Evolutionary conservation across 1,284 basidiomycete genomes (phyloP).

Genomic region (Leccinum solheimii): DNA sequence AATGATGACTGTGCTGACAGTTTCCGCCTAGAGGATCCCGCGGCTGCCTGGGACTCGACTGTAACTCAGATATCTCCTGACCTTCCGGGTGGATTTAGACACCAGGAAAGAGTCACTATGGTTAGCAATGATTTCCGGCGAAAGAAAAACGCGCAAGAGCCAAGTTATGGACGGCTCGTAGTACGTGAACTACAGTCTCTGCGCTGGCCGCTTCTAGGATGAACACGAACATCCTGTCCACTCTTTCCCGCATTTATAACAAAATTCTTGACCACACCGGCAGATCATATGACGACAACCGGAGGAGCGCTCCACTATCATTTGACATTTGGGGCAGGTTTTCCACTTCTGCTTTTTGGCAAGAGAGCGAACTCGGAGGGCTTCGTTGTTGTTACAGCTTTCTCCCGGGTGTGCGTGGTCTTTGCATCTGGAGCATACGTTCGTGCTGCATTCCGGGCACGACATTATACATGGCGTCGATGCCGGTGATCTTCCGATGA

Average conservation of each 20-base stretch:
- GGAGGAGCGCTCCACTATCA: slow-evolving; percentile 40
- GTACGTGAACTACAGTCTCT: neutral
- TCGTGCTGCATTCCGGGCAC: slow-evolving; percentile 30
- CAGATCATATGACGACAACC: slow-evolving; percentile 46
- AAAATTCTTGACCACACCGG: slow-evolving; percentile 42
- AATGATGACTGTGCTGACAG: neutral
- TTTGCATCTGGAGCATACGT: slow-evolving; percentile 38
- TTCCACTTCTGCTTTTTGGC: slow-evolving; percentile 41
- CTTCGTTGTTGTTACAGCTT: slow-evolving; percentile 24
- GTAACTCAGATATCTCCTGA: neutral
- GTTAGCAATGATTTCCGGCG: no score
- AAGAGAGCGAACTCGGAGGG: slow-evolving; percentile 33
- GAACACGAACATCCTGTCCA: slow-evolving; percentile 36
- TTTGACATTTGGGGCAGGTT: slow-evolving; percentile 42
- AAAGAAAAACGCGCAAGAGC: neutral
- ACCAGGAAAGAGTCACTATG: neutral
- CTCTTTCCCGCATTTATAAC: slow-evolving; percentile 38
- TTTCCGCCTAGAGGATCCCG: neutral
- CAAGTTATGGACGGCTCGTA: neutral
- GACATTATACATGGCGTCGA: slow-evolving; percentile 13
- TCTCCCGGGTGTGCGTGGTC: slow-evolving; percentile 19
- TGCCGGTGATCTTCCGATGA: slow-evolving; percentile 37
- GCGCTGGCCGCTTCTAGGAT: neutral
- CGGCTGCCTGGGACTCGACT: neutral
- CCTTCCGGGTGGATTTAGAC: neutral